These are phyloP conservation scores for Ascochyta fabae DNA, from an alignment of 2,329 filamentous ascomycete genomes.

Conservation along the genomic window DNA sequence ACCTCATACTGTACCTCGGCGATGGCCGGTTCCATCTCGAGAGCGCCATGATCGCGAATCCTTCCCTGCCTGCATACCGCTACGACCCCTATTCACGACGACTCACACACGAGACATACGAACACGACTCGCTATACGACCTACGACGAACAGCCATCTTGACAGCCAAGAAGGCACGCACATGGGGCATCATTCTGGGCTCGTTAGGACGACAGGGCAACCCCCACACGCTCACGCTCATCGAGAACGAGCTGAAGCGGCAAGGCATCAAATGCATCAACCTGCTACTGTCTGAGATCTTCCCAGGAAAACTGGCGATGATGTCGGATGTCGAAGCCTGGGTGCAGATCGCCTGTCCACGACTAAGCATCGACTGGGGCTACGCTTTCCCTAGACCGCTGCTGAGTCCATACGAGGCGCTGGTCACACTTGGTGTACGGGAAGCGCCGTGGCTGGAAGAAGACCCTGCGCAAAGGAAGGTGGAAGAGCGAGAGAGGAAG, in stretches of 20 bases:
- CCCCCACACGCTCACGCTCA: conserved; percentile 85
- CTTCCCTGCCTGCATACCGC: conserved; percentile 84
- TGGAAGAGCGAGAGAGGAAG: conserved; percentile 51
- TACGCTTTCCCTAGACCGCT: conserved; percentile 91
- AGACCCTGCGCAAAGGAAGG: conserved; percentile 28
- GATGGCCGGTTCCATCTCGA: conserved; percentile 96
- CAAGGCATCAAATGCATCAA: conserved; percentile 83
- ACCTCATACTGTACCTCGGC: conserved; percentile 86
- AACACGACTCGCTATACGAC: conserved; percentile 87
- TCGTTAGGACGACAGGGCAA: conserved; percentile 94
- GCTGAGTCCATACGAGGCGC: conserved; percentile 91
- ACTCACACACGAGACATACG: conserved; percentile 89
- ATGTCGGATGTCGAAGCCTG: conserved; percentile 95
- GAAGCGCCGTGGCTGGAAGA: conserved; percentile 67
- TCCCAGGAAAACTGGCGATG: conserved; percentile 90
- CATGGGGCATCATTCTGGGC: conserved; percentile 95
- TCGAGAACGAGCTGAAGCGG: conserved; percentile 76
- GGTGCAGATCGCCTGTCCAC: conserved; percentile 98
- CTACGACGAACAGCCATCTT: conserved; percentile 79
- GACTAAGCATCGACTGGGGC: conserved; percentile 97
- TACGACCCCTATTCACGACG: conserved; percentile 96
- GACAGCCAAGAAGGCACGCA: conserved; percentile 76
- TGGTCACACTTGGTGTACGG: conserved; percentile 82
- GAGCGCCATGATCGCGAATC: conserved; percentile 99
- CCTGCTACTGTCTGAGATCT: conserved; percentile 90